phyloP scores from a whole-genome alignment of 495 filamentous ascomycete species.

The Tuber brumale region DNA sequence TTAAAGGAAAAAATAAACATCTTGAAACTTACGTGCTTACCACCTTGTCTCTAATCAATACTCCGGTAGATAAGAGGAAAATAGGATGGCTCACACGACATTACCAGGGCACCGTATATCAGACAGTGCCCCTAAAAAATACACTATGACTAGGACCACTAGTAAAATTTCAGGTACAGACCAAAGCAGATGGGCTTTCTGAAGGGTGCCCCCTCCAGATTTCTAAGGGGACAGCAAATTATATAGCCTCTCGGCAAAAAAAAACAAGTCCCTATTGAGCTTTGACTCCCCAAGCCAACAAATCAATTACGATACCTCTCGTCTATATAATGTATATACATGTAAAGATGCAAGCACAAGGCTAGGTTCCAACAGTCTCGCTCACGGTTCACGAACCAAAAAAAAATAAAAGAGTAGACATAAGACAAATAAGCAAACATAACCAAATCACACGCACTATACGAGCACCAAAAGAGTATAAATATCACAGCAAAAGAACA shows the following conservation, averaged over 20 bases:
- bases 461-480: background rate
- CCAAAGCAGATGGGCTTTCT: background rate
- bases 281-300: background rate
- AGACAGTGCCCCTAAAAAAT: background rate
- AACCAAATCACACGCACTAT: background rate
- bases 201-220: background rate
- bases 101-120: background rate
- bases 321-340: background rate
- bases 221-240: background rate
- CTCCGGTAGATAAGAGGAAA: background rate
- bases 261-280: background rate
- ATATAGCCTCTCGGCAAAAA: background rate
- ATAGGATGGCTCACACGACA: background rate
- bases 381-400: background rate
- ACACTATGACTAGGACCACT: background rate
- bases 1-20: background rate
- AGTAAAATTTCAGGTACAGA: background rate
- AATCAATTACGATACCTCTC: background rate
- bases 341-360: background rate
- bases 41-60: background rate
- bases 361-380: background rate
- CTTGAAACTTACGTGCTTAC: background rate
- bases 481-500: background rate
- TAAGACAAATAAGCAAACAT: background rate
- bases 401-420: background rate